A percentile compares a stretch with the other conserved stretches of the same genome.
phyloP scores from a whole-genome alignment of 2,329 filamentous ascomycete species.

The Pestalotiopsis sp. region DNA sequence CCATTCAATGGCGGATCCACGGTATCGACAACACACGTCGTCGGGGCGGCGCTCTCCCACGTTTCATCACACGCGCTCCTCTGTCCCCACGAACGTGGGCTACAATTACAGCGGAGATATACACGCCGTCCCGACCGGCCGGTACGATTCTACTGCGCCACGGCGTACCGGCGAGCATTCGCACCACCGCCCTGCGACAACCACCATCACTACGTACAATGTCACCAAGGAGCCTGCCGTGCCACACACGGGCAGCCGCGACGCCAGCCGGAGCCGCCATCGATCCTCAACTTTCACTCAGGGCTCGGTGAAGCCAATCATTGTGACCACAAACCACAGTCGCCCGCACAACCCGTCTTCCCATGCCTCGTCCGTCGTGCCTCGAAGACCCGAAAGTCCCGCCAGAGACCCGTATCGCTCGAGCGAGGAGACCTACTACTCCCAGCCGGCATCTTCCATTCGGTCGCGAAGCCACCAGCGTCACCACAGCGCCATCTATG shows the following conservation, averaged over 20 bases:
- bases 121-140: slow-evolving; percentile 52
- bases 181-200: slow-evolving; percentile 36
- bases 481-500: slow-evolving; percentile 45
- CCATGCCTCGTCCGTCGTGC: slow-evolving; percentile 26
- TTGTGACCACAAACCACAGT: slow-evolving; percentile 57
- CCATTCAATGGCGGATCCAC: slow-evolving; percentile 48
- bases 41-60: slow-evolving; percentile 47
- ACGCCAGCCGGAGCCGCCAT: slow-evolving; percentile 48
- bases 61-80: slow-evolving; percentile 55
- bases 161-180: slow-evolving; percentile 36
- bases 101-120: slow-evolving; percentile 58
- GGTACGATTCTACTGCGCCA: slow-evolving; percentile 34
- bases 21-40: slow-evolving; percentile 40
- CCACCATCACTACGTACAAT: slow-evolving; percentile 59
- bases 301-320: slow-evolving; percentile 52
- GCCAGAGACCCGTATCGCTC: slow-evolving; percentile 54
- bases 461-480: slow-evolving; percentile 52
- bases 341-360: slow-evolving; percentile 36
- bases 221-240: slow-evolving; percentile 55
- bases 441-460: slow-evolving; percentile 61
- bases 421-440: slow-evolving; percentile 57
- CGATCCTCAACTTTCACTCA: slow-evolving; percentile 57
- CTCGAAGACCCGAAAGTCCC: slow-evolving; percentile 48
- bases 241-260: slow-evolving; percentile 51
- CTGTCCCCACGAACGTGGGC: slow-evolving; percentile 54